Evolutionary conservation across 257 asterid genomes (phyloP).

Genomic region (Penstemon barbatus): DNA sequence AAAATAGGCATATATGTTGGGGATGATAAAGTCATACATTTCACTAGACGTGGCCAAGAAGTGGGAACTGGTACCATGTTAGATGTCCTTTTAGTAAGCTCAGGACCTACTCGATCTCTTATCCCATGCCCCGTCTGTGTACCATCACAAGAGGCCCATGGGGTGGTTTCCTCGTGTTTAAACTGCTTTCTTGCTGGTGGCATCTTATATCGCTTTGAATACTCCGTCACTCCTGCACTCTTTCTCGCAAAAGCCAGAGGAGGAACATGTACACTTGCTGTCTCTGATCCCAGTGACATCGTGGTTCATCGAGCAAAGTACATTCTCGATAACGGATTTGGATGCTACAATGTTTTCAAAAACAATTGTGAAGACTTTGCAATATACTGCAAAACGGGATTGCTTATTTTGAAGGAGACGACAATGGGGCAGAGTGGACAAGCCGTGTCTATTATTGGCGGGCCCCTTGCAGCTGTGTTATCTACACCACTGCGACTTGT

Average conservation of each 20-base stretch:
- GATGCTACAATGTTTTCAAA: conserved; percentile 78
- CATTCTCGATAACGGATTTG: conserved; percentile 81
- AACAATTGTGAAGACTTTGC: conserved; percentile 96
- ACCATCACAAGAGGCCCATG: conserved; percentile 60
- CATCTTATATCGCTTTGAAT: conserved; percentile 76
- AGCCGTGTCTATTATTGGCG: conserved; percentile 81
- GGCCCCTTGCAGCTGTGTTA: conserved; percentile 80
- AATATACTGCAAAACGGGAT: conserved; percentile 90
- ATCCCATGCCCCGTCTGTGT: conserved; percentile 69
- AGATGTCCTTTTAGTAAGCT: conserved; percentile 72
- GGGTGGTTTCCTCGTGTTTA: conserved; percentile 78
- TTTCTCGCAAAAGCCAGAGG: conserved; percentile 93
- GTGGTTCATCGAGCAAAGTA: conserved; percentile 79
- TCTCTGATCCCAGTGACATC: conserved; percentile 50
- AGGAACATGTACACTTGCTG: conserved; percentile 89
- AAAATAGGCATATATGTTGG: conserved; percentile 75
- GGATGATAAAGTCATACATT: conserved; percentile 75
- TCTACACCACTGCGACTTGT: conserved; percentile 75
- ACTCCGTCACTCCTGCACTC: conserved; percentile 68
- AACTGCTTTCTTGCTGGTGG: conserved; percentile 96
- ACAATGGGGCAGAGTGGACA: conserved; percentile 93
- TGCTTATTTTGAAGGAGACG: conserved; percentile 69
- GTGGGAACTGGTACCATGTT: conserved; percentile 82
- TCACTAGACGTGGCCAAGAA: conserved; percentile 96
- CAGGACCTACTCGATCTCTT: conserved; percentile 57